Base-by-base conservation (phyloP, 2,329 filamentous ascomycete species). In the Emmonsiellopsis sp. region DNA sequence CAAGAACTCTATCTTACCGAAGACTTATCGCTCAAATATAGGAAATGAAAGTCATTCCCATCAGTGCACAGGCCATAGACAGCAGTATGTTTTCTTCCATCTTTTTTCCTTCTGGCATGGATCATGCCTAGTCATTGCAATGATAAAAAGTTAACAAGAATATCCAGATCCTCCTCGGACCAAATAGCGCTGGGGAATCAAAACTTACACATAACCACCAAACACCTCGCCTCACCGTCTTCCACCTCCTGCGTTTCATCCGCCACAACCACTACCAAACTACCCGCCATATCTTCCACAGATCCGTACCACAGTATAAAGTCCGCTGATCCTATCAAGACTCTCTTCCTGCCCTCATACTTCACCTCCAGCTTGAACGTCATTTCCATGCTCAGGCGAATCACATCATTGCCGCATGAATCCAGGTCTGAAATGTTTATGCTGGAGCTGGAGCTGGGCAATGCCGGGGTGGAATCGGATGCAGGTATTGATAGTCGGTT, bases 161-260 rank as follows among this genome's bases (percentile, higher is more conserved):
- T 11, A 40, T 11, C 14, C 10, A 6, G 3, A 27, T 36, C 4
- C n/a, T 13, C 5, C 32, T 9, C 13, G 27, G 13, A 5, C 6
- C 13, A 49, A 34, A 31, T 8, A 13, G 3, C 14, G 14, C 9
- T 27, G 17, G 36, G 17, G 39, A 14, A 17, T 3, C 40, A 13
- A 34, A 21, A 13, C 49, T 33, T 42, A 51, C 49, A 36, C 42
- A 51, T 51, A 43, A 42, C n/a, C 11, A 37, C 49, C 31, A 51
- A 27, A 43, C 49, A 51, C 11, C 17, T 51, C 10, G 31, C 42
- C 13, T 51, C 39, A 6, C 39, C 27, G 3, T 51, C 34, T 13
- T 27, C n/a, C 2, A 39, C 49, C 1, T 36, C 43, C 14, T 9
- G 9, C 31, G 34, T 39, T 17, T 39, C 39, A 34, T 37, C 11